Percentiles rank a stretch among this genome's conserved stretches.
Conservation (phyloP, 2,329 filamentous ascomycete genomes). For the Talaromyces marneffei region DNA sequence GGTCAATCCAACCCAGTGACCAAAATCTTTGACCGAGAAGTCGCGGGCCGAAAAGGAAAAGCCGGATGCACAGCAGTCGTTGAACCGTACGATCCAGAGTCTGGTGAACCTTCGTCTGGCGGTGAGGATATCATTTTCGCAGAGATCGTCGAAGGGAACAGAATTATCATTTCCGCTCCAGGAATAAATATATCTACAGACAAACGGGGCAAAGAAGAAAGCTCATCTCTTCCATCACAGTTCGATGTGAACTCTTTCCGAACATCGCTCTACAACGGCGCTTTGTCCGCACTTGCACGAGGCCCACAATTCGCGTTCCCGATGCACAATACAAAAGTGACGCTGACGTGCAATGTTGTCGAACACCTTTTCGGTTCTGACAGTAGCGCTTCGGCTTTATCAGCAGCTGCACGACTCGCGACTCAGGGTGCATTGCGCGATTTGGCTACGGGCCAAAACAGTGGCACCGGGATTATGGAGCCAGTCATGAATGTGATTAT, state of each 20-base stretch:
- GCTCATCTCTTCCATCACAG: slow-evolving; percentile 50
- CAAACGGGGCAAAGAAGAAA: slow-evolving; percentile 36
- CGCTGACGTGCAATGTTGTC: slow-evolving; percentile 60
- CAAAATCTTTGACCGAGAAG: slow-evolving; percentile 67
- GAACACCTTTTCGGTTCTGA: slow-evolving; percentile 61
- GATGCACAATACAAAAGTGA: slow-evolving; percentile 68
- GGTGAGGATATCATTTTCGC: slow-evolving; percentile 32
- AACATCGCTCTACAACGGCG: slow-evolving; percentile 66
- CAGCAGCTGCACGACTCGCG: slow-evolving; percentile 61
- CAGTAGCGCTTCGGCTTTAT: slow-evolving; percentile 61
- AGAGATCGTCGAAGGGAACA: slow-evolving; percentile 62
- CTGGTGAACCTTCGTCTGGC: slow-evolving; percentile 17
- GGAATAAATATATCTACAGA: slow-evolving; percentile 38
- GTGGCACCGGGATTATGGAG: slow-evolving; percentile 66
- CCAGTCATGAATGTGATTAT: slow-evolving; percentile 91
- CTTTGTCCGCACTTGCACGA: slow-evolving; percentile 73
- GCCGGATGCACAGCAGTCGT: slow-evolving; percentile 68
- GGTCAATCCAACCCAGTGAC: slow-evolving; percentile 52
- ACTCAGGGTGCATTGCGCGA: slow-evolving; percentile 64
- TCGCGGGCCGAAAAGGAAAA: slow-evolving; percentile 73
- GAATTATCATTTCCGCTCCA: slow-evolving; percentile 53
- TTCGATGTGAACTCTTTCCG: slow-evolving; percentile 47
- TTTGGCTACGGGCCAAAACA: slow-evolving; percentile 38
- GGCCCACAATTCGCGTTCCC: slow-evolving; percentile 77
- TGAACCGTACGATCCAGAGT: slow-evolving; percentile 48